These are phyloP conservation scores for Thymus mandschuricus DNA, from an alignment of 257 asterid species.

Conservation along the genomic window DNA sequence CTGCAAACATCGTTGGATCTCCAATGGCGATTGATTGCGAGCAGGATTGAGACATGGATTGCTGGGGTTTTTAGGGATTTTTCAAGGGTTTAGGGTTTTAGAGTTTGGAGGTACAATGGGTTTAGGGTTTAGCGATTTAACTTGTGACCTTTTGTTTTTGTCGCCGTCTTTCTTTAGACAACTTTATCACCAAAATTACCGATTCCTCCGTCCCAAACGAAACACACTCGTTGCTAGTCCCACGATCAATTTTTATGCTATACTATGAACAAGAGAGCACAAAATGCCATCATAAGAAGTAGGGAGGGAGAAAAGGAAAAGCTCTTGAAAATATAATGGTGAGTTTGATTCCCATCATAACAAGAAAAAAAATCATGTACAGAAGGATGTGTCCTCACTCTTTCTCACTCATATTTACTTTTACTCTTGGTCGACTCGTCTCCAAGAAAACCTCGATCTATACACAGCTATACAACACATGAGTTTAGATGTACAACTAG, in stretches of 20 bases:
- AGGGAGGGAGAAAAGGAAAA: not conserved
- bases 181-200: no score
- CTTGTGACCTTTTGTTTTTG: no score
- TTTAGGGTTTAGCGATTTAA: constrained; percentile 31
- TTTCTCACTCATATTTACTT: constrained; percentile 34
- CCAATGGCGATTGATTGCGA: constrained; percentile 25
- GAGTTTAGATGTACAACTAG: constrained; percentile 34
- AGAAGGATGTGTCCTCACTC: constrained; percentile 14
- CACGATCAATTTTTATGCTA: no score
- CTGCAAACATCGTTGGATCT: constrained; percentile 39
- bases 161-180: no score
- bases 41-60: constrained; percentile 25
- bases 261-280: no score
- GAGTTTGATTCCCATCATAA: constrained; percentile 4
- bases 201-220: no score
- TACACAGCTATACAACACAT: constrained; percentile 43
- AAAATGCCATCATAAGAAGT: not conserved
- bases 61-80: constrained; percentile 13
- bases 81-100: constrained; percentile 34
- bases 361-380: constrained; percentile 22
- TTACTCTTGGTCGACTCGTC: constrained; percentile 30
- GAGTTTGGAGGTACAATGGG: constrained; percentile 6
- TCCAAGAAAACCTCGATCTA: constrained; percentile 31
- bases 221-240: no score
- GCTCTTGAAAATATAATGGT: not conserved